Evolutionary conservation across 768 basidiomycete species (phyloP).

Genomic region (Suillus brevipes): DNA sequence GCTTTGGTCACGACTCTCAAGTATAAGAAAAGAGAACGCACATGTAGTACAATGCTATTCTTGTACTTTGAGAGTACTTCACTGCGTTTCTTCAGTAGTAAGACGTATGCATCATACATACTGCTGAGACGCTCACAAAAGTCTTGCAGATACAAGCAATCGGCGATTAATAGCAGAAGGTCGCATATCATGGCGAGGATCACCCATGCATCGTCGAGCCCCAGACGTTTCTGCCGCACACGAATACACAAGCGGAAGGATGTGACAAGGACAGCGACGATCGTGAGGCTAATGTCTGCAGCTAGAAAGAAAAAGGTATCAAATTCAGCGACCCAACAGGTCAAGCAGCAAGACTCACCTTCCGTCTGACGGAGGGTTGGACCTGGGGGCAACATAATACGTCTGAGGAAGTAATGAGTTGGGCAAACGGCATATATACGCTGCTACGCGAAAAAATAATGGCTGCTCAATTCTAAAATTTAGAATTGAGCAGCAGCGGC

Average conservation of each 20-base stretch:
- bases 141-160: not conserved
- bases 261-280: not conserved
- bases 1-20: not conserved
- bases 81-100: not conserved
- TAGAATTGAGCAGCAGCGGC: not conserved
- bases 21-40: not conserved
- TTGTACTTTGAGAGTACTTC: not conserved
- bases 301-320: not conserved
- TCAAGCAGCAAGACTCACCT: not conserved
- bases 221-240: not conserved
- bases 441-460: not conserved
- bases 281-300: not conserved
- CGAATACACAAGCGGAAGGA: not conserved
- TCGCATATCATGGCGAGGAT: not conserved
- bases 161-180: not conserved
- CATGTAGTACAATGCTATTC: not conserved
- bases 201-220: not conserved
- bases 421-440: not conserved
- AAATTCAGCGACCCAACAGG: not conserved
- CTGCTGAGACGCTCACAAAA: not conserved
- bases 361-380: not conserved
- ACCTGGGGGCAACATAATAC: not conserved
- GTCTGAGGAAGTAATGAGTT: not conserved
- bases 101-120: not conserved
- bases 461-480: not conserved